Evolutionary conservation across 306 rosid genomes (phyloP).

Genomic region (Prunus davidiana): DNA sequence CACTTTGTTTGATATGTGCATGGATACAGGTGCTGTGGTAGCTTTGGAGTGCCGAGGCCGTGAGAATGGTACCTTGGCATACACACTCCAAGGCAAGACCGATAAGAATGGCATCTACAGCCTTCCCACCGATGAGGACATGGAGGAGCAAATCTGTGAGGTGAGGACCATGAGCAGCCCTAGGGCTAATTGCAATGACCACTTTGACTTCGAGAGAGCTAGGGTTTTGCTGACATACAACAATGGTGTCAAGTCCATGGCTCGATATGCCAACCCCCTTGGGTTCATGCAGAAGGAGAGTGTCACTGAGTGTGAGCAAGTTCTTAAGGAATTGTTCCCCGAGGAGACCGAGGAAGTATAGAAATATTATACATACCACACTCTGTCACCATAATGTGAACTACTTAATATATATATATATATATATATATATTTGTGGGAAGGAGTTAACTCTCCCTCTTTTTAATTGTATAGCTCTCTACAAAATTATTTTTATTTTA

Average conservation of each 20-base stretch:
- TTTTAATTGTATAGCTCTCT: background rate
- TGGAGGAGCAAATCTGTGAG: constrained; percentile 41
- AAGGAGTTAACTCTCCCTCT: background rate
- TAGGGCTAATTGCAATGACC: background rate
- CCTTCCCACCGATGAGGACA: constrained; percentile 22
- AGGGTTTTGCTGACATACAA: constrained; percentile 36
- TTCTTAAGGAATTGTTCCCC: constrained; percentile 38
- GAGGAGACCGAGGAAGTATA: background rate
- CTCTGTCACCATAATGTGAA: background rate
- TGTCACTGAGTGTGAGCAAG: constrained; percentile 6
- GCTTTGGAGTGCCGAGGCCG: constrained; percentile 22
- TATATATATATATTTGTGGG: background rate
- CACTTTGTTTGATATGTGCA: background rate
- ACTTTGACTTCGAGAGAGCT: constrained; percentile 17
- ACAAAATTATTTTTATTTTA: background rate
- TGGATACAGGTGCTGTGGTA: constrained; percentile 31
- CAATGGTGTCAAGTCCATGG: constrained; percentile 29
- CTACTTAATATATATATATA: background rate
- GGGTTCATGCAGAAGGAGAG: constrained; percentile 43
- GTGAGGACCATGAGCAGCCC: background rate
- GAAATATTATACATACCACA: background rate
- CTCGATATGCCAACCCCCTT: constrained; percentile 47
- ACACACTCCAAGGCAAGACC: background rate
- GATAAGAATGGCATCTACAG: constrained; percentile 29
- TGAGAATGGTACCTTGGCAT: background rate